phyloP scores from a whole-genome alignment of 768 basidiomycete genomes.

The Suillus spraguei region DNA sequence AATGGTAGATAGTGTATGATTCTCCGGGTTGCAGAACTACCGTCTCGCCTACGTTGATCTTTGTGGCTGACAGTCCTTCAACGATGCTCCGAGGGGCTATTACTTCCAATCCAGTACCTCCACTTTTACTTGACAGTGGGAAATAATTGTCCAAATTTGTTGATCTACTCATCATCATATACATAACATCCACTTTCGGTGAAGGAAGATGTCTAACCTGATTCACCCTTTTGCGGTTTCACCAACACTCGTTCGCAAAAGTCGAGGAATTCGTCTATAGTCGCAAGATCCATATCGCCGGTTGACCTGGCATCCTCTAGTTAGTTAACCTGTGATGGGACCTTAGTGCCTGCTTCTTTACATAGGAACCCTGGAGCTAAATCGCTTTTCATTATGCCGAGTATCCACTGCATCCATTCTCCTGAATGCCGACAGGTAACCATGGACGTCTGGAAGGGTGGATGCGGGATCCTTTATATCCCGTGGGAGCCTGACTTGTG shows the following conservation, averaged over 20 bases:
- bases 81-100: conserved; percentile 1
- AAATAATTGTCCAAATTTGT: conserved; percentile 44
- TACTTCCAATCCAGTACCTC: background rate
- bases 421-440: conserved; percentile 48
- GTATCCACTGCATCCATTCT: conserved; percentile 38
- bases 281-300: conserved; percentile 50
- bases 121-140: conserved; percentile 30
- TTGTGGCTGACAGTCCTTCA: conserved; percentile 16
- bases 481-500: conserved; percentile 42
- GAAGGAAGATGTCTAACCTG: conserved; percentile 25
- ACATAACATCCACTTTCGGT: background rate
- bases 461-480: conserved; percentile 58
- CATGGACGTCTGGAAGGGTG: conserved; percentile 53
- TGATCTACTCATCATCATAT: conserved; percentile 24
- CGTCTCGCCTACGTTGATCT: conserved; percentile 5
- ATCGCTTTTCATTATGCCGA: conserved; percentile 35
- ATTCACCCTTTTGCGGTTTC: conserved; percentile 30
- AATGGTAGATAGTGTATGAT: conserved; percentile 62
- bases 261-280: conserved; percentile 63
- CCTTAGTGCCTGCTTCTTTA: conserved; percentile 35
- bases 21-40: conserved; percentile 54
- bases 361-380: conserved; percentile 48
- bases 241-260: conserved; percentile 64
- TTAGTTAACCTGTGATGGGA: conserved; percentile 12
- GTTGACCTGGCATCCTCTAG: conserved; percentile 44